Evolutionary conservation across 257 asterid genomes (phyloP).

Genomic region (Solanum neorickii): DNA sequence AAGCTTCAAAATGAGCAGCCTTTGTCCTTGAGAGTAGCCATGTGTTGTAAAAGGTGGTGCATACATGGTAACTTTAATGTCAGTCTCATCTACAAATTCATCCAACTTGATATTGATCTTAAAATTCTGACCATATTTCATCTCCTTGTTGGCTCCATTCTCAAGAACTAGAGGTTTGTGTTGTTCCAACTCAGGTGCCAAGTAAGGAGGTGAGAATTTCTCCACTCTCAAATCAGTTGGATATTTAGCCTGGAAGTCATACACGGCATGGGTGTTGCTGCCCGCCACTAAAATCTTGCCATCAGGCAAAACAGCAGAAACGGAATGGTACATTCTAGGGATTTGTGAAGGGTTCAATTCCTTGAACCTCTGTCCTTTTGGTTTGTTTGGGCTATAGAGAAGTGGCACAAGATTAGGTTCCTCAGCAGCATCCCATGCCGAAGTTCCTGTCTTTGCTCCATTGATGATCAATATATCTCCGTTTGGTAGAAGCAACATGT

Average conservation of each 20-base stretch:
- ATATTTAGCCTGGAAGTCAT: constrained; percentile 26
- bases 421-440: constrained; percentile 69
- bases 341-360: constrained; percentile 31
- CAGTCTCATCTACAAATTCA: background rate
- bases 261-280: constrained; percentile 59
- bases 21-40: constrained; percentile 77
- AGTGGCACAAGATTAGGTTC: constrained; percentile 49
- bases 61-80: constrained; percentile 56
- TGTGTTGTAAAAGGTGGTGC: constrained; percentile 93
- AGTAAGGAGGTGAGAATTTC: constrained; percentile 74
- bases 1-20: constrained; percentile 51
- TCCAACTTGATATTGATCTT: background rate
- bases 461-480: constrained; percentile 54
- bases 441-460: constrained; percentile 67
- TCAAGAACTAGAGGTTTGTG: constrained; percentile 29
- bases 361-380: constrained; percentile 34
- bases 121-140: constrained; percentile 40
- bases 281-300: constrained; percentile 69
- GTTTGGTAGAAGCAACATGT: constrained; percentile 53
- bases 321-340: constrained; percentile 81
- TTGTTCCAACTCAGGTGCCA: constrained; percentile 28
- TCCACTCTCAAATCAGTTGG: constrained; percentile 70
- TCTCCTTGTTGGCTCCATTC: background rate
- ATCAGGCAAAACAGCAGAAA: constrained; percentile 45
- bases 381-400: constrained; percentile 41